Base-by-base conservation (phyloP, 768 basidiomycete species). In the Tulasnella sp. region DNA sequence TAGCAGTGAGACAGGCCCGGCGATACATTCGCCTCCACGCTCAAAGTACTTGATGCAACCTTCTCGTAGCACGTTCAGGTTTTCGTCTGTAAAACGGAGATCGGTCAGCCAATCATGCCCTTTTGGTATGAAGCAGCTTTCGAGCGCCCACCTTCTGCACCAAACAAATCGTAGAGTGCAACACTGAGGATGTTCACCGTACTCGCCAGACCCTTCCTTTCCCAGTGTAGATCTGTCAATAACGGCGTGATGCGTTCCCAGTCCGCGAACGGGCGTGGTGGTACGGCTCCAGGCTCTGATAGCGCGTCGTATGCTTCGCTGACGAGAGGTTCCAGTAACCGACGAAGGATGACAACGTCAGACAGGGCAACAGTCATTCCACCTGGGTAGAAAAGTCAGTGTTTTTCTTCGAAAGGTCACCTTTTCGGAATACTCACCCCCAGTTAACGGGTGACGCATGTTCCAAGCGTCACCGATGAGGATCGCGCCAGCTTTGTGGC, bases 21-120 rank as follows among this genome's bases (percentile, higher is more conserved):
- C 76, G 55, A 97, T 70, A 64, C 89, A 89, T 65, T 90, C 82
- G 0, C 96, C 96, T 12, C 96, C 96, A 3, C 81, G 77, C 68
- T 94, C 91, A 65, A 99, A 96, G 72, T 98, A 99, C 67, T 90
- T 91, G 79, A 99, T 96, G 71, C 96, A 98, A 0, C 94, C 96
- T 46, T 71, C 70, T 60, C 60, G 29, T 24, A 62, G 51, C 21
- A 60, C 48, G 41, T 22, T 22, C 27, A 63, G 24, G 24, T 62
- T 58, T 15, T 49, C 56, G 51, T 63, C 61, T 61, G 31, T 50
- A 24, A 17, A 4, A 44, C n/a, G n/a, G n/a, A 7, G 59, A 63
- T 38, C 15, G 34, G 5, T 38, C 7, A n/a, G n/a, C n/a, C n/a
- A n/a, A n/a, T 5, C 34, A 38, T 38, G 34, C 34, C 34, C 15